Evolutionary conservation across 192 early-diverging fungal genomes (phyloP), one percentile per base, ranked within the genome.

Genomic region (Coemansia sp.): DNA sequence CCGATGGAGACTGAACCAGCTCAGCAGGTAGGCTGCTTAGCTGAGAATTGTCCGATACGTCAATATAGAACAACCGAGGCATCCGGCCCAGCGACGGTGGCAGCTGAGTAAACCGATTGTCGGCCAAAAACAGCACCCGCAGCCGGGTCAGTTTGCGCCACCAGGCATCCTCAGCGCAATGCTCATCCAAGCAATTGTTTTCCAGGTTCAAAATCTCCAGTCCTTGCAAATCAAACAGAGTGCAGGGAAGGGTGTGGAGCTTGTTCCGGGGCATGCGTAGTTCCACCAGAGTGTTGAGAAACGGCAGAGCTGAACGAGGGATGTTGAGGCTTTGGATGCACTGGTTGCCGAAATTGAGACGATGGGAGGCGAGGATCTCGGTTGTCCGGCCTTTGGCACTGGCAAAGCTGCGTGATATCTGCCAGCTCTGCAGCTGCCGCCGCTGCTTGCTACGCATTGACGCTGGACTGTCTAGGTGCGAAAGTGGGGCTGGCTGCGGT

Each of bases 191-290:
- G 5, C 7, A 28, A 53, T 78, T 78, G 48, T 50, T 54, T 20
- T 71, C 68, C 38, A 78, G 23, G 50, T 78, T 72, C 4, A 78
- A 58, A 20, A 65, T 68, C 58, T 78, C 75, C 46, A 78, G 61
- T 44, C 63, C 62, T 10, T 47, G 26, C 28, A 78, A 41, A 53
- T 53, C 35, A 13, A 78, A 78, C 45, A 78, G 54, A 11, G 70
- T 37, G 6, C 19, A 15, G 0, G 75, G 75, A 54, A 78, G 40
- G 18, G 9, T 16, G 1, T 23, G 45, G 33, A 78, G 64, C 13
- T 68, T 68, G 70, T 78, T 78, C 30, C 65, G 63, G 16, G 73
- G 68, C 38, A 77, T 58, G 15, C 73, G 73, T 5, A 77, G 62
- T 41, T 77, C 73, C 4, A 70, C 68, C 19, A 77, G 56, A 3